A percentile compares a stretch with the other conserved stretches of the same genome.
phyloP scores from a whole-genome alignment of 495 filamentous ascomycete genomes.

The Daldinia loculata region DNA sequence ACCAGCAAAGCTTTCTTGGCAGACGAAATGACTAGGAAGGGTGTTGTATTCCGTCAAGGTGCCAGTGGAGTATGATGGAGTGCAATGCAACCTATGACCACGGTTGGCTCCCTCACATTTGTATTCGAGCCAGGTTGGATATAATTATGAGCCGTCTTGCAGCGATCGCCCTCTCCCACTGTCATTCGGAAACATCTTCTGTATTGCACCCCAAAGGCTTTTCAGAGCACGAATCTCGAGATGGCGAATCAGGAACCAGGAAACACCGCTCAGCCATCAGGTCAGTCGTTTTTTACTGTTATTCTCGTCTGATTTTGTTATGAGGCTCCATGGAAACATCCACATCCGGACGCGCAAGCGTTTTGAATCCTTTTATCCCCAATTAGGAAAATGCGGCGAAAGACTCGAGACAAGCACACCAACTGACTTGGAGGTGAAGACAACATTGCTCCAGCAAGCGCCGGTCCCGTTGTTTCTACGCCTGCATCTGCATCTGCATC shows the following conservation, averaged over 20 bases:
- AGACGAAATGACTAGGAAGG: slow-evolving; percentile 11
- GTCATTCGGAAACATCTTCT: slow-evolving; percentile 40
- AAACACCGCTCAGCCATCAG: slow-evolving; percentile 35
- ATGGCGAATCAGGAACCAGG: slow-evolving; percentile 40
- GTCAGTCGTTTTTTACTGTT: slow-evolving; percentile 27
- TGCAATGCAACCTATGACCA: slow-evolving; percentile 26
- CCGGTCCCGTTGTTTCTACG: slow-evolving; percentile 19
- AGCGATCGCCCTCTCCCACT: slow-evolving; percentile 39
- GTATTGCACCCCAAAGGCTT: slow-evolving; percentile 32
- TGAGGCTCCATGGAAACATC: slow-evolving; percentile 36
- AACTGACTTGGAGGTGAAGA: slow-evolving; percentile 34
- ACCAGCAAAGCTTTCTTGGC: neutral
- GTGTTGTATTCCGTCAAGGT: slow-evolving; percentile 21
- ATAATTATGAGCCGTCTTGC: slow-evolving; percentile 39
- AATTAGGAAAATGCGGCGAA: slow-evolving; percentile 9
- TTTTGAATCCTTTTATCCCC: slow-evolving; percentile 29
- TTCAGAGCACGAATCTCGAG: slow-evolving; percentile 22
- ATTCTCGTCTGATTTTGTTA: slow-evolving; percentile 22
- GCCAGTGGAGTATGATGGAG: neutral
- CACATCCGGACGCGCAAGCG: slow-evolving; percentile 27
- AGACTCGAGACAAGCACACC: slow-evolving; percentile 12
- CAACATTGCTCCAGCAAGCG: slow-evolving; percentile 19
- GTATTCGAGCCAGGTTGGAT: slow-evolving; percentile 27
- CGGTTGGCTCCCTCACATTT: slow-evolving; percentile 39
- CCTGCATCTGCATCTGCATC: slow-evolving; percentile 9